phyloP scores from a whole-genome alignment of 345 rosid species.

The Brassica napus region Da-Ae NC_063446.1:11477001-11477500 shows the following conservation, averaged over 20 bases:
- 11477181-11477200: conserved; percentile 78
- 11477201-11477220: neutral
- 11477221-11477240: neutral
- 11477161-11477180: conserved; percentile 89
- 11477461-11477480: conserved; percentile 37
- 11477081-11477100: conserved; percentile 58
- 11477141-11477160: conserved; percentile 86
- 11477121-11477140: conserved; percentile 70
- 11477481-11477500: conserved; percentile 28
- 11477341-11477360: conserved; percentile 35
- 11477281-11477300: neutral
- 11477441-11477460: conserved; percentile 9
- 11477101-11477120: conserved; percentile 93
- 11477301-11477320: conserved; percentile 60
- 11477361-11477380: conserved; percentile 36
- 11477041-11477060: neutral
- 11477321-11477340: conserved; percentile 77
- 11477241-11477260: neutral
- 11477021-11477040: neutral
- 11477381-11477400: conserved; percentile 1
- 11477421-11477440: neutral
- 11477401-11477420: neutral
- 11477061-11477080: neutral
- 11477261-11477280: neutral
- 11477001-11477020: neutral